A percentile compares a stretch with the other conserved stretches of the same genome.
phyloP scores from a whole-genome alignment of 805 yeast genomes.

The Candida dendrica region DNA sequence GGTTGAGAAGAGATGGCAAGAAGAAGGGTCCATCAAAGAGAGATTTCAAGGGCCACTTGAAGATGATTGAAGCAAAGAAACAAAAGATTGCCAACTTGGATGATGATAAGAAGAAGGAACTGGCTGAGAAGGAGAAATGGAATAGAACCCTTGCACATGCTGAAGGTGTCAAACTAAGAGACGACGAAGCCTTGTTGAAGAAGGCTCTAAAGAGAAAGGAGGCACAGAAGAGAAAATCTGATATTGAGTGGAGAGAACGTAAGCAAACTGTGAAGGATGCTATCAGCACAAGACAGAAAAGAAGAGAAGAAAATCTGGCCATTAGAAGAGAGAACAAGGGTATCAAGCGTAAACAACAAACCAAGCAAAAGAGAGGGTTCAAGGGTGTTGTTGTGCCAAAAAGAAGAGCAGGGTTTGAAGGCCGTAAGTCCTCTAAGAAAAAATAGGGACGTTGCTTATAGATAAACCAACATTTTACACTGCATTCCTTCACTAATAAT shows the following conservation, averaged over 20 bases:
- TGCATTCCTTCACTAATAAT: too few species aligned
- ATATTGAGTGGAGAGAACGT: conserved; percentile 88
- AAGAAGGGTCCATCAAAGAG: conserved; percentile 80
- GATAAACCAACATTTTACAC: too few species aligned
- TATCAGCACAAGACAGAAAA: conserved; percentile 67
- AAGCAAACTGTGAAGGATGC: conserved; percentile 71
- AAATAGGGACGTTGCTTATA: not conserved
- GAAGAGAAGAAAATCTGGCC: conserved; percentile 87
- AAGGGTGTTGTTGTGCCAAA: conserved; percentile 46
- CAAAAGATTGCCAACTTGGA: conserved; percentile 52
- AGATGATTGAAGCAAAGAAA: conserved; percentile 67
- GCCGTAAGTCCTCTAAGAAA: conserved; percentile 31
- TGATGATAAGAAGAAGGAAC: conserved; percentile 49
- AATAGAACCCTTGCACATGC: conserved; percentile 74
- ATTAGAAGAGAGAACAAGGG: conserved; percentile 84
- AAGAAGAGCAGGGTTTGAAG: conserved; percentile 87
- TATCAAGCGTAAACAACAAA: conserved; percentile 66
- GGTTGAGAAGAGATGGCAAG: conserved; percentile 47
- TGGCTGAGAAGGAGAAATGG: conserved; percentile 78
- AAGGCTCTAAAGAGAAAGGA: conserved; percentile 83
- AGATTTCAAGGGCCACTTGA: conserved; percentile 79
- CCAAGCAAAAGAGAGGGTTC: conserved; percentile 58
- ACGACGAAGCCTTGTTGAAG: conserved; percentile 81
- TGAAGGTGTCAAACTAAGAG: conserved; percentile 82
- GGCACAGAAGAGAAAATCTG: conserved; percentile 76